Conservation (phyloP, 2,329 filamentous ascomycete species). For the Bipolaris cookei region DNA sequence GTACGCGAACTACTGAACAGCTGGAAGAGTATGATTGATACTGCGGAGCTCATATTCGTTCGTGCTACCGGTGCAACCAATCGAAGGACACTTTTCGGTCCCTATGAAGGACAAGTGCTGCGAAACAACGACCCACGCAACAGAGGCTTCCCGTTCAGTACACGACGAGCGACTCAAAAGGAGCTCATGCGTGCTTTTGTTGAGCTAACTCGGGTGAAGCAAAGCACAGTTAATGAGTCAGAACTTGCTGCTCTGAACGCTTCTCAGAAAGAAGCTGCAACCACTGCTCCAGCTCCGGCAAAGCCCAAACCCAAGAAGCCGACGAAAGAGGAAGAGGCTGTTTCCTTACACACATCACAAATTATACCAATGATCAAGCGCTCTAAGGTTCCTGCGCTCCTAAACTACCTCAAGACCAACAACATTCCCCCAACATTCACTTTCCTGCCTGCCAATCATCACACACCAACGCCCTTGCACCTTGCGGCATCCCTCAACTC, state of each 20-base stretch:
- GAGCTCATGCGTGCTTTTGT: slow-evolving; percentile 95
- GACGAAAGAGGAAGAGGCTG: slow-evolving; percentile 85
- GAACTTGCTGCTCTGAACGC: slow-evolving; percentile 60
- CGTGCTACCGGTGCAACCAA: slow-evolving; percentile 89
- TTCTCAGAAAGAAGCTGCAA: slow-evolving; percentile 52
- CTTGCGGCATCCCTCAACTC: slow-evolving; percentile 83
- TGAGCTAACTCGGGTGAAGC: slow-evolving; percentile 88
- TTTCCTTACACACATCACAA: slow-evolving; percentile 83
- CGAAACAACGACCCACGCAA: slow-evolving; percentile 78
- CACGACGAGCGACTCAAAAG: slow-evolving; percentile 86
- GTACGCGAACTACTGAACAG: slow-evolving; percentile 79
- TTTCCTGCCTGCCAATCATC: slow-evolving; percentile 75
- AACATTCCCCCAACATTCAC: slow-evolving; percentile 71
- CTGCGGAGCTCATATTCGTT: slow-evolving; percentile 83
- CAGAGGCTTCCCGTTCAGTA: slow-evolving; percentile 91
- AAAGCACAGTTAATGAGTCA: slow-evolving; percentile 75
- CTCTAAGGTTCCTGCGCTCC: slow-evolving; percentile 84
- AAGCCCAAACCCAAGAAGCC: slow-evolving; percentile 63
- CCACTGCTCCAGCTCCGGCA: slow-evolving; percentile 39
- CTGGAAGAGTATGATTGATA: slow-evolving; percentile 87
- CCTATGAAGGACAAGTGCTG: slow-evolving; percentile 87
- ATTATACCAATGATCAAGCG: slow-evolving; percentile 86
- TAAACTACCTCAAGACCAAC: slow-evolving; percentile 84
- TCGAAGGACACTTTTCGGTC: slow-evolving; percentile 83
- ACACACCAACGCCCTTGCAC: slow-evolving; percentile 84